phyloP scores from a whole-genome alignment of 768 basidiomycete species.

The Pulveroboletus sp. region DNA sequence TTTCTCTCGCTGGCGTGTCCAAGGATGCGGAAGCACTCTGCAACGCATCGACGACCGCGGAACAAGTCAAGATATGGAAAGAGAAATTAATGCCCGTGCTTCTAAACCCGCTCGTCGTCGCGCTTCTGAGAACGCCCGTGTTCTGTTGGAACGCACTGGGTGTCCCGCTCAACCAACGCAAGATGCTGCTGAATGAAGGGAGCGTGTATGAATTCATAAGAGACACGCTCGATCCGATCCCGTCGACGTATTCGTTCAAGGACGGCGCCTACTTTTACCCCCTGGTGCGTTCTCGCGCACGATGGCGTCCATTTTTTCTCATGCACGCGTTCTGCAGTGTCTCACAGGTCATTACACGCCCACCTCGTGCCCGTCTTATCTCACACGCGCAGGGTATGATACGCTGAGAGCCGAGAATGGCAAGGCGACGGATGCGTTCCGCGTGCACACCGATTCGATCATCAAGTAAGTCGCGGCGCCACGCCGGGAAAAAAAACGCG shows the following conservation, averaged over 20 bases:
- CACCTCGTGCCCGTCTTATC: slow-evolving; percentile 60
- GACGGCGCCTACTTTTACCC: slow-evolving; percentile 69
- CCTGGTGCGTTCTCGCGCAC: slow-evolving; percentile 38
- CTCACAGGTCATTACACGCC: slow-evolving; percentile 56
- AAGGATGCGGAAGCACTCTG: slow-evolving; percentile 57
- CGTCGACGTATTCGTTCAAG: slow-evolving; percentile 48
- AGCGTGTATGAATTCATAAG: slow-evolving; percentile 47
- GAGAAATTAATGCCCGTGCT: slow-evolving; percentile 59
- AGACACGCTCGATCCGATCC: slow-evolving; percentile 51
- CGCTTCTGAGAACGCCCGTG: slow-evolving; percentile 41
- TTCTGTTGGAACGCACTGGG: slow-evolving; percentile 80
- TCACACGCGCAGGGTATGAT: slow-evolving; percentile 60
- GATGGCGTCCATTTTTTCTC: not conserved
- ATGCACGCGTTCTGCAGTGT: slow-evolving; percentile 17
- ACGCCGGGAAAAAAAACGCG: not conserved
- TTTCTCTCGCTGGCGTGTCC: slow-evolving; percentile 56
- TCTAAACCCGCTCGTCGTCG: slow-evolving; percentile 54
- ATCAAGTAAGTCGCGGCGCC: slow-evolving; percentile 45
- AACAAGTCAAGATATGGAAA: slow-evolving; percentile 64
- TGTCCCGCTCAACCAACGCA: slow-evolving; percentile 68
- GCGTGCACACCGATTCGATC: slow-evolving; percentile 72
- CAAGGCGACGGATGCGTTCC: slow-evolving; percentile 49
- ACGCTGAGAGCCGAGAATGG: slow-evolving; percentile 48
- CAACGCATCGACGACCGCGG: slow-evolving; percentile 47
- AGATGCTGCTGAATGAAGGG: slow-evolving; percentile 55